These are phyloP conservation scores for Lactifluus rugatus DNA, from an alignment of 768 basidiomycete genomes.

Conservation along the genomic window DNA sequence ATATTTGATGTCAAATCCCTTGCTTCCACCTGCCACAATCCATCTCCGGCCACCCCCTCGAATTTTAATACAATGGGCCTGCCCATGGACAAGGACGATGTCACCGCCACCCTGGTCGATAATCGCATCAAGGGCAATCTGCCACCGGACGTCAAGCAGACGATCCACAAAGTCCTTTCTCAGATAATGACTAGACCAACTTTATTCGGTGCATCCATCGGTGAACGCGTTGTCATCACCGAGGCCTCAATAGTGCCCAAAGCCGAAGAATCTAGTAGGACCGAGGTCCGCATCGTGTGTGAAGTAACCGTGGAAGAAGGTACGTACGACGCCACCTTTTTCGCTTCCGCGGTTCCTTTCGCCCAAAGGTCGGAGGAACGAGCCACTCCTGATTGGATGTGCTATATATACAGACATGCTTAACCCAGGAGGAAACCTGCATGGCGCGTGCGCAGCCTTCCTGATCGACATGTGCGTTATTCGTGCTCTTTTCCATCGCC, in stretches of 20 bases:
- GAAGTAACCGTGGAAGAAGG: slow-evolving; percentile 24
- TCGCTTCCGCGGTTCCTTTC: too few species aligned
- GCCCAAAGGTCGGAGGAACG: too few species aligned
- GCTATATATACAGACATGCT: slow-evolving; percentile 27
- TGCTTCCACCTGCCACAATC: neutral
- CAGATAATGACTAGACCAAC: neutral
- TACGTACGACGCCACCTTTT: slow-evolving; percentile 5
- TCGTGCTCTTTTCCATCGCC: neutral
- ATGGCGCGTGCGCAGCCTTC: slow-evolving; percentile 23
- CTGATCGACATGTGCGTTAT: slow-evolving; percentile 20
- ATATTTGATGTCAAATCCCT: neutral
- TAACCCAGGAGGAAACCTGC: slow-evolving; percentile 20
- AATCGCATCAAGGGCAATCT: slow-evolving; percentile 6
- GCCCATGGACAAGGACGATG: neutral
- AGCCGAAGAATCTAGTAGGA: slow-evolving; percentile 25
- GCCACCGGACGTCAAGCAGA: neutral
- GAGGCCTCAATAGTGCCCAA: slow-evolving; percentile 24
- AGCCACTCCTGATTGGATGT: too few species aligned
- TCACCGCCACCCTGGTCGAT: neutral
- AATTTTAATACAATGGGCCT: neutral
- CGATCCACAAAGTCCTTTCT: neutral
- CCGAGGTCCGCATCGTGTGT: slow-evolving; percentile 26
- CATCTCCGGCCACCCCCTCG: neutral
- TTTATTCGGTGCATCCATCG: slow-evolving; percentile 20
- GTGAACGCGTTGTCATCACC: slow-evolving; percentile 17